These are phyloP conservation scores for Cnidoscolus chayamansa DNA, from an alignment of 441 rosid species.

Conservation along the genomic window DNA sequence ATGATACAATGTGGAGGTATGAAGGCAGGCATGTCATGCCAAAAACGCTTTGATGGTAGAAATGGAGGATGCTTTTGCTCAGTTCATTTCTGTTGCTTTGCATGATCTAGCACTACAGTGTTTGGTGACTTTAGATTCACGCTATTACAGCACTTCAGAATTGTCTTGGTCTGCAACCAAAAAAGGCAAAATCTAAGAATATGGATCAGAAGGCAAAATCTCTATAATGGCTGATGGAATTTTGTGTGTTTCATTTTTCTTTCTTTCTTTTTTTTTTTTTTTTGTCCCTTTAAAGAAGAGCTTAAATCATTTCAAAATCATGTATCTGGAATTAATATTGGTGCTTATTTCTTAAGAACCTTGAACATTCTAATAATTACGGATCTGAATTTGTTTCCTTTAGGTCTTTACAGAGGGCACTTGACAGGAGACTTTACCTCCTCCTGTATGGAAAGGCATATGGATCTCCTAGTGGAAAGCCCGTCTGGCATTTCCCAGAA, in stretches of 20 bases:
- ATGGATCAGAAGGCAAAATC: not conserved
- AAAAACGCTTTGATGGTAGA: not conserved
- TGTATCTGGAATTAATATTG: not conserved
- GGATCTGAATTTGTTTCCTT: constrained; percentile 14
- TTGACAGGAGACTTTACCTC: constrained; percentile 81
- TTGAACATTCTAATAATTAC: constrained; percentile 11
- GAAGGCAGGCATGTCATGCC: not conserved
- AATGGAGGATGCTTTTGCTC: not conserved
- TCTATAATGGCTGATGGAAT: not conserved
- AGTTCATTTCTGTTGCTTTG: not conserved
- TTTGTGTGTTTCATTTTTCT: too few relatives aligned
- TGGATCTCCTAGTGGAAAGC: constrained; percentile 53
- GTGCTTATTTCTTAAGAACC: not conserved
- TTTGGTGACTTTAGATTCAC: not conserved
- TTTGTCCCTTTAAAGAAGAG: not conserved
- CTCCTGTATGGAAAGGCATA: constrained; percentile 60
- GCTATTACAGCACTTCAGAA: not conserved
- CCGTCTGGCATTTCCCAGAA: constrained; percentile 94
- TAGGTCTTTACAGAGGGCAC: constrained; percentile 53
- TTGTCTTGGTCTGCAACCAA: not conserved
- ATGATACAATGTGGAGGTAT: not conserved
- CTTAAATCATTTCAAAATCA: not conserved
- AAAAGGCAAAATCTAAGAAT: not conserved
- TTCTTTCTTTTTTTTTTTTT: not conserved
- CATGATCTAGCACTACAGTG: not conserved